These are phyloP conservation scores for Neurospora sp. DNA, from an alignment of 495 filamentous ascomycete species.

Conservation along the genomic window DNA sequence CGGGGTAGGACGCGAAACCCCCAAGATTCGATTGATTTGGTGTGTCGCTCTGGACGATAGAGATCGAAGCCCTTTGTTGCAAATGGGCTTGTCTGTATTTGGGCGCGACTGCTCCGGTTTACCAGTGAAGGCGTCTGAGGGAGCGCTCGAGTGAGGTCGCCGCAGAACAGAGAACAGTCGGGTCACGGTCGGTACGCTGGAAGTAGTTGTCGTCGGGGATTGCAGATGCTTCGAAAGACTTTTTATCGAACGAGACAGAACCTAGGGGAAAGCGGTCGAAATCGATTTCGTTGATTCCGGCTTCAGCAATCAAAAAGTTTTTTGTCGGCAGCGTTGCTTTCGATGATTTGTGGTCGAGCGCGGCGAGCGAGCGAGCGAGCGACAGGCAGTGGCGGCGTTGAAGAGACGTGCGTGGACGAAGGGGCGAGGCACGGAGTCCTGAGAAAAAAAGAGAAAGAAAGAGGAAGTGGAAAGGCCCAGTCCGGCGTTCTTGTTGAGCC, in stretches of 20 bases:
- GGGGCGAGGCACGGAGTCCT: not conserved
- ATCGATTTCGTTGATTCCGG: not conserved
- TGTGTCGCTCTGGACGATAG: not conserved
- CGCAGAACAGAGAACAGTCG: conserved; percentile 19
- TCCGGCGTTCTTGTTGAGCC: not conserved
- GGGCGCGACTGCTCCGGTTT: conserved; percentile 12
- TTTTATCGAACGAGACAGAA: not conserved
- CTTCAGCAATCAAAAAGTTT: not conserved
- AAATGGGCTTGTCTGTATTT: not conserved
- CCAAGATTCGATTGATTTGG: not conserved
- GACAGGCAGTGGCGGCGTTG: not conserved
- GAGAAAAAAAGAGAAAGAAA: not conserved
- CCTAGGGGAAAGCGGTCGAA: not conserved
- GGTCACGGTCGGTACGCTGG: not conserved
- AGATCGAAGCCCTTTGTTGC: not conserved
- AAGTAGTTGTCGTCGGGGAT: not conserved
- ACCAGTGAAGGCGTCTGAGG: conserved; percentile 29
- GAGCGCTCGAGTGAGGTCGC: conserved; percentile 1
- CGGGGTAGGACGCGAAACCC: not conserved
- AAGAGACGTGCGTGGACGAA: not conserved
- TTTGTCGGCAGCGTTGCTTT: not conserved
- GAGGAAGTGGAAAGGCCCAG: not conserved
- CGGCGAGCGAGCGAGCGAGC: not conserved
- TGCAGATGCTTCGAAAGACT: not conserved
- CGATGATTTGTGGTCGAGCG: not conserved